Percentiles rank a stretch among this genome's conserved stretches.
These are phyloP conservation scores for Eucalyptus marginata DNA, from an alignment of 345 rosid species.

Conservation along the genomic window DNA sequence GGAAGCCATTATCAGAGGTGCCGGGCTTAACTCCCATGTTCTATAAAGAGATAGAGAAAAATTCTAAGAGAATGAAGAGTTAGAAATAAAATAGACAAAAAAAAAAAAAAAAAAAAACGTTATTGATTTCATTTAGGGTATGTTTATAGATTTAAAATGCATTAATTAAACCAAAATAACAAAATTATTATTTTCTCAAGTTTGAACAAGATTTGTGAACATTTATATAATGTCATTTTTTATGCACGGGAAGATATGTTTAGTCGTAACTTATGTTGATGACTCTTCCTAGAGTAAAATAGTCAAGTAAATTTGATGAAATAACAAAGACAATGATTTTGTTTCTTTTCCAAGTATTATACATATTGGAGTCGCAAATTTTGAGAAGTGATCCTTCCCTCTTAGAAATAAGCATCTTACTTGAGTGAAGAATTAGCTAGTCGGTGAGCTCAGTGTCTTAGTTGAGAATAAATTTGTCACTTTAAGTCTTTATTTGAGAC, in stretches of 20 bases:
- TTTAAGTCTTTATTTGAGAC: rapidly evolving
- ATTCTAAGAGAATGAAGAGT: neutral
- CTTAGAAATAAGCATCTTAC: neutral
- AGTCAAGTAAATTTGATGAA: neutral
- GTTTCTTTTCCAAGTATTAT: neutral
- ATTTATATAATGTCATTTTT: neutral
- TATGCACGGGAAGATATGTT: neutral
- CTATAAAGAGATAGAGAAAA: rapidly evolving
- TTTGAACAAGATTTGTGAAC: neutral
- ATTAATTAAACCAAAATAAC: neutral
- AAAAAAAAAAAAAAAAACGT: neutral
- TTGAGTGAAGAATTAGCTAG: neutral
- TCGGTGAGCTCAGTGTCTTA: rapidly evolving
- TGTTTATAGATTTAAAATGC: neutral
- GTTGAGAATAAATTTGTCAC: neutral
- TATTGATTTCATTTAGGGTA: neutral
- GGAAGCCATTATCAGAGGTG: neutral
- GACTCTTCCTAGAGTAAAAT: neutral
- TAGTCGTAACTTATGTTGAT: neutral
- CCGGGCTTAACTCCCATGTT: rapidly evolving
- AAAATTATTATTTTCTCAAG: neutral
- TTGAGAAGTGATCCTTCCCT: neutral
- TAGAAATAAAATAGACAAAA: too few relatives aligned
- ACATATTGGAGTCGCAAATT: neutral
- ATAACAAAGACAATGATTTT: neutral